Conservation (phyloP, 2,329 filamentous ascomycete genomes). For the Sporothrix humicola region DNA sequence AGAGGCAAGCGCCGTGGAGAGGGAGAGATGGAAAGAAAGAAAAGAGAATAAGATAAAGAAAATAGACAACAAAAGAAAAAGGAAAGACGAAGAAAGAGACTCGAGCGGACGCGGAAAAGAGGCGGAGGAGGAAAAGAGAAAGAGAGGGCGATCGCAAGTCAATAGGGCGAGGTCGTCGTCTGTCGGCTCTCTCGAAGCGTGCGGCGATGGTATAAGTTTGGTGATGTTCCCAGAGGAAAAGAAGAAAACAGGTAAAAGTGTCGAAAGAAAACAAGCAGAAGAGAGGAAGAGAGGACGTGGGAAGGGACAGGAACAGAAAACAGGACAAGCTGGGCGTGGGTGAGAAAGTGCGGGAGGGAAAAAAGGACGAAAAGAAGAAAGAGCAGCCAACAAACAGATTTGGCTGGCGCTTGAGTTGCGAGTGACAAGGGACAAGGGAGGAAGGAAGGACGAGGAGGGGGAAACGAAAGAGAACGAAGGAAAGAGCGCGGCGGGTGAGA, state of each 20-base stretch:
- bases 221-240: constrained; percentile 14
- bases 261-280: constrained; percentile 9
- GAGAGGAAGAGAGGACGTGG: neutral
- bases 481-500: constrained; percentile 19
- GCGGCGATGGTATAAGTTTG: constrained; percentile 1
- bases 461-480: constrained; percentile 14
- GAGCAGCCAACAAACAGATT: constrained; percentile 5
- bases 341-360: constrained; percentile 30
- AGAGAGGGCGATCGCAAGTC: constrained; percentile 25
- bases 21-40: neutral
- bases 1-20: neutral
- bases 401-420: constrained; percentile 13
- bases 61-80: neutral
- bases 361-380: constrained; percentile 14
- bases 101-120: constrained; percentile 22
- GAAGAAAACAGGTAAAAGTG: constrained; percentile 8
- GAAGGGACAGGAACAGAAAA: constrained; percentile 24
- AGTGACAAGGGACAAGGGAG: constrained; percentile 16
- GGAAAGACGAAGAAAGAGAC: constrained; percentile 11
- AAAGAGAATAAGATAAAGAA: neutral
- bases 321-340: constrained; percentile 39
- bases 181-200: constrained; percentile 18
- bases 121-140: neutral
- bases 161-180: constrained; percentile 20
- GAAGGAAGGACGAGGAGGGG: constrained; percentile 21